Evolutionary conservation across 108 stramenopile genomes (phyloP).

Genomic region (Cyclotella baltica): DNA sequence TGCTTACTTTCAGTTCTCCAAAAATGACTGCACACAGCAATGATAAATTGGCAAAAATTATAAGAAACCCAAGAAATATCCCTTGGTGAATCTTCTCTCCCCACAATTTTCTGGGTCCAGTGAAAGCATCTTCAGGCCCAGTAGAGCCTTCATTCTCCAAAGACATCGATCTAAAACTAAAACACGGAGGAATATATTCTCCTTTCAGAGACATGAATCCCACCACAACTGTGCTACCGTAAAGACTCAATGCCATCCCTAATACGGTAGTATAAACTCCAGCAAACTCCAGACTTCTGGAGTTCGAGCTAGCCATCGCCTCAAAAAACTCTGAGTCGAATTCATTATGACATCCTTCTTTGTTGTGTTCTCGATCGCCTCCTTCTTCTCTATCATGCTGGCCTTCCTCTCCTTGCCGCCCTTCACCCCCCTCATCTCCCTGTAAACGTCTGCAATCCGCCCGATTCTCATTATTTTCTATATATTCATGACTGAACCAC

Average conservation of each 20-base stretch:
- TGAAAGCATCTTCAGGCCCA: conserved; percentile 27
- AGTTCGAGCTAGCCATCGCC: conserved; percentile 57
- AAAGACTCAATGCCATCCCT: conserved; percentile 67
- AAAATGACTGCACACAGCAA: conserved; percentile 83
- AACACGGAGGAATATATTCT: conserved; percentile 85
- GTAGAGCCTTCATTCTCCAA: conserved; percentile 37
- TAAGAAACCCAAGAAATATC: conserved; percentile 80
- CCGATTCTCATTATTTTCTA: conserved; percentile 10
- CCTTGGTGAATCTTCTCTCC: conserved; percentile 61
- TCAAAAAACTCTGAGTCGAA: conserved; percentile 58
- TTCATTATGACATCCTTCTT: conserved; percentile 51
- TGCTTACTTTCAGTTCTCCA: conserved; percentile 83
- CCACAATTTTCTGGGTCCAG: conserved; percentile 50
- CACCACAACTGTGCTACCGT: conserved; percentile 80
- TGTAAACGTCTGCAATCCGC: conserved; percentile 28
- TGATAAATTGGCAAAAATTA: conserved; percentile 84
- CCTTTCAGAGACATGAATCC: conserved; percentile 84
- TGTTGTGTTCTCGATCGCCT: conserved; percentile 42
- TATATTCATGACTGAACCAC: conserved; percentile 53
- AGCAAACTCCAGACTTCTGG: conserved; percentile 73
- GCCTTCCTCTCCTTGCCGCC: conserved; percentile 21
- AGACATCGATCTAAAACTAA: conserved; percentile 60
- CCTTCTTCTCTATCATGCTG: conserved; percentile 38
- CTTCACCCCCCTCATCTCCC: conserved; percentile 19
- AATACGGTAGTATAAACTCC: conserved; percentile 74